Evolutionary conservation across 2,329 filamentous ascomycete species (phyloP).

Genomic region (Apiospora kogelbergensis): DNA sequence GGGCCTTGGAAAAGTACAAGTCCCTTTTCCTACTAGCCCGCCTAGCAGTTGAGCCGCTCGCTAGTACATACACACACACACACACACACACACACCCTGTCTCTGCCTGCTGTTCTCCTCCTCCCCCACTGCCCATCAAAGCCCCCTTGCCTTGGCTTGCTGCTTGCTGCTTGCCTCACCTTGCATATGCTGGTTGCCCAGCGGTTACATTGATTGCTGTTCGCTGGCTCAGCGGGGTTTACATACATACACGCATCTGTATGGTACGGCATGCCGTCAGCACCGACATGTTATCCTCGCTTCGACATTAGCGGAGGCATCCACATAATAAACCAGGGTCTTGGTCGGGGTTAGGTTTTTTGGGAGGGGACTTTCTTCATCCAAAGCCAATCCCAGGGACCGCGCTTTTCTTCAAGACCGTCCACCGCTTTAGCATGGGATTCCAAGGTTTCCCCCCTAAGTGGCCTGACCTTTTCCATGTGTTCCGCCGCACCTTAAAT

Average conservation of each 20-base stretch:
- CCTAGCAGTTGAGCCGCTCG: neutral
- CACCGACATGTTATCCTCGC: neutral
- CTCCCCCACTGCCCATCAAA: neutral
- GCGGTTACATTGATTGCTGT: neutral
- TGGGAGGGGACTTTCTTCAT: neutral
- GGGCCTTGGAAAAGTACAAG: neutral
- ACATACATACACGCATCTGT: neutral
- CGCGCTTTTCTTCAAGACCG: constrained; percentile 2
- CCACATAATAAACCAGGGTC: neutral
- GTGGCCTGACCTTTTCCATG: constrained; percentile 6
- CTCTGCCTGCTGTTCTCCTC: neutral
- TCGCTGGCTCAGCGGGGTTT: neutral
- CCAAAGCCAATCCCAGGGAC: neutral
- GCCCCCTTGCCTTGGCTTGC: neutral
- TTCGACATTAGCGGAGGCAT: neutral
- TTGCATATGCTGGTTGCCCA: neutral
- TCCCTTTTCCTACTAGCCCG: neutral
- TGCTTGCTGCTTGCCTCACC: neutral
- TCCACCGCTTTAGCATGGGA: constrained; percentile 4
- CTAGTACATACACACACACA: neutral
- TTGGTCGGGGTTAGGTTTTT: neutral
- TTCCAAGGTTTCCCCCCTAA: constrained; percentile 6
- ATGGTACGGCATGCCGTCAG: neutral
- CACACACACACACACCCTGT: neutral
- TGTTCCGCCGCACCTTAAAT: constrained; percentile 6